These are phyloP conservation scores for Phytophthora sp. DNA, from an alignment of 352 stramenopile species.

Conservation along the genomic window DNA sequence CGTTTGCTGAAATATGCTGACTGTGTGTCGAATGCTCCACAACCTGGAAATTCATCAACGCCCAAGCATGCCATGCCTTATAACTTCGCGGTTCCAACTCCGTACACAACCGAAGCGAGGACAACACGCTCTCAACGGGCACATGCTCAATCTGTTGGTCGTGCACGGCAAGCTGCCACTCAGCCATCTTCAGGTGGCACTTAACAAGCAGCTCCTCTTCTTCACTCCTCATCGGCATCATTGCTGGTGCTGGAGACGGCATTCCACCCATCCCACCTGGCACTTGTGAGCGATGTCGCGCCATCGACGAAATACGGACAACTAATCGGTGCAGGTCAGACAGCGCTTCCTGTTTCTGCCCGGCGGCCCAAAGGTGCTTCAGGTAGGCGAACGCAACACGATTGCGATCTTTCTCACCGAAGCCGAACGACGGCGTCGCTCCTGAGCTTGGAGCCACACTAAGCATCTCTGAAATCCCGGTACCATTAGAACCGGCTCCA, in stretches of 20 bases:
- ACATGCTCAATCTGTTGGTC: slow-evolving; percentile 83
- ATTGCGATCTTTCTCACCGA: slow-evolving; percentile 90
- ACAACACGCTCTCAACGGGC: slow-evolving; percentile 71
- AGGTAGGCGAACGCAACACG: slow-evolving; percentile 95
- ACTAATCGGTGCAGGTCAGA: slow-evolving; percentile 86
- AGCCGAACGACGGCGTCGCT: slow-evolving; percentile 58
- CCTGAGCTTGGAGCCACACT: slow-evolving; percentile 70
- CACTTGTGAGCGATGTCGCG: slow-evolving; percentile 32
- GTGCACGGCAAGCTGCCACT: slow-evolving; percentile 87
- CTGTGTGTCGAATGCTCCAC: slow-evolving; percentile 88
- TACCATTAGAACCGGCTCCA: slow-evolving; percentile 15
- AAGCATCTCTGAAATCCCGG: slow-evolving; percentile 44
- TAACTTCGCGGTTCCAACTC: slow-evolving; percentile 77
- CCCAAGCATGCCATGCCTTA: slow-evolving; percentile 97
- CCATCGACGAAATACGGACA: slow-evolving; percentile 57
- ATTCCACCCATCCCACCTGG: slow-evolving; percentile 16
- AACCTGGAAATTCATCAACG: slow-evolving; percentile 97
- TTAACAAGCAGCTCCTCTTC: slow-evolving; percentile 84
- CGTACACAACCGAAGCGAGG: slow-evolving; percentile 70
- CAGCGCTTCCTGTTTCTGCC: slow-evolving; percentile 89
- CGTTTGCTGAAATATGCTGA: slow-evolving; percentile 41
- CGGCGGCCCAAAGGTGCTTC: slow-evolving; percentile 95
- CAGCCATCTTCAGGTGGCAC: slow-evolving; percentile 82
- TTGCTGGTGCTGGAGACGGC: slow-evolving; percentile 29
- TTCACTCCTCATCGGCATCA: slow-evolving; percentile 44